Base-by-base conservation (phyloP, 768 basidiomycete genomes). In the Russula abietina region DNA sequence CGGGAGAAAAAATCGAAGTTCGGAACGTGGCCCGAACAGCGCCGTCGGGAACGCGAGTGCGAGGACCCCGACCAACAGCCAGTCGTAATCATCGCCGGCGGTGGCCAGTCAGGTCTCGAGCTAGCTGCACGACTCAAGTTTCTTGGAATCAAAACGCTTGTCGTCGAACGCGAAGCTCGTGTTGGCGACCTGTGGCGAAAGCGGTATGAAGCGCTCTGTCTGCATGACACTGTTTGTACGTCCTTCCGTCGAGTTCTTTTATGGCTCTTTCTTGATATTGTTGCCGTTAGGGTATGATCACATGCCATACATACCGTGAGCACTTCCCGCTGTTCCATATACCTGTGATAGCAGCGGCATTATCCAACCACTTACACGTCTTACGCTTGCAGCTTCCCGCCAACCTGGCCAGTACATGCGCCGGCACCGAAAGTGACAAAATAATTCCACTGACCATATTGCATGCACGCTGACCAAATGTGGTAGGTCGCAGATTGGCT, bases 221-320 rank as follows among this genome's bases (percentile, higher is more conserved):
- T 88, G 32, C 87, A 89, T 68, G 83, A 86, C 70, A 80, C 83
- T 26, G 82, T 86, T 61, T 87, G 85, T 85, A 68, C 76, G 84
- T 78, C 17, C 8, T 19, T 33, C 36, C 26, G 14, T 49, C 24
- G 12, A 6, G 6, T 33, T 54, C 24, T 69, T 69, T 12, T 60
- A 39, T 63, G 41, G 50, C 52, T 46, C 67, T 46, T 22, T 38
- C 49, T 17, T 24, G 28, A 32, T 46, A 58, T 17, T 22, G n/a
- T 60, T 55, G 11, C 1, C n/a, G 17, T 26, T 11, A 82, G 81
- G 80, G 79, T 79, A 75, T 55, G 78, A 81, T 61, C 80, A 85
- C 65, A 75, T 87, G 71, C 83, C 86, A 8, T 84, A 74, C 39
- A 41, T 75, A 36, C 70, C 65, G 69, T 68, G 62, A 50, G 71